These are phyloP conservation scores for Botrytis elliptica DNA, from an alignment of 2,329 filamentous ascomycete species.

Conservation along the genomic window DNA sequence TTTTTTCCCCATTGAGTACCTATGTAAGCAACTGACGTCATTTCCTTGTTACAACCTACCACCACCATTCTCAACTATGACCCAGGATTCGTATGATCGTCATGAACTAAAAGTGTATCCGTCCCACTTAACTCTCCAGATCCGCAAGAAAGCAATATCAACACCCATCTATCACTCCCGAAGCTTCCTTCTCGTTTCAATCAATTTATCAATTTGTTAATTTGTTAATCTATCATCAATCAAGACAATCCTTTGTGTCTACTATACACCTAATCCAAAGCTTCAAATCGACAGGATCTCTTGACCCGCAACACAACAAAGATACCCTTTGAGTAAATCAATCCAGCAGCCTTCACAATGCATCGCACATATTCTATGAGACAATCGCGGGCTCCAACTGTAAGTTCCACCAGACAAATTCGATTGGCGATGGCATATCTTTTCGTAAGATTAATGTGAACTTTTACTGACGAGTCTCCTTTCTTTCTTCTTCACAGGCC, in stretches of 20 bases:
- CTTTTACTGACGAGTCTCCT: slow-evolving; percentile 22
- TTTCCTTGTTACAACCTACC: slow-evolving; percentile 7
- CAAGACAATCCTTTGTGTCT: neutral
- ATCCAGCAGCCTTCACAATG: slow-evolving; percentile 54
- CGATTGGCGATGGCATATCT: neutral
- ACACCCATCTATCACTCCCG: neutral
- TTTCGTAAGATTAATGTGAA: neutral
- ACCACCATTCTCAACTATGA: neutral
- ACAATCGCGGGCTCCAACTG: slow-evolving; percentile 92
- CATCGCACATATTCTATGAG: slow-evolving; percentile 99
- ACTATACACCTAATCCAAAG: neutral
- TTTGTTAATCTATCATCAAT: neutral
- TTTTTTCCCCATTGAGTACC: neutral
- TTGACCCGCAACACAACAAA: neutral
- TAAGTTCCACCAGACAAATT: slow-evolving; percentile 49
- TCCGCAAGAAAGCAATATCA: slow-evolving; percentile 10
- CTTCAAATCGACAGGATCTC: neutral
- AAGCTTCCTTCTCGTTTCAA: neutral
- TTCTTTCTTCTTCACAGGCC: slow-evolving; percentile 28
- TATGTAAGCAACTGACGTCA: neutral
- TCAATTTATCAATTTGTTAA: neutral
- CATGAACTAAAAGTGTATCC: neutral
- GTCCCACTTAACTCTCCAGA: slow-evolving; percentile 14
- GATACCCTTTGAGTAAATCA: neutral
- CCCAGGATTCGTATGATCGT: slow-evolving; percentile 8